Evolutionary conservation across 768 basidiomycete genomes (phyloP), one percentile per base, ranked within the genome.

Genomic region (Kockovaella imperatae): DNA sequence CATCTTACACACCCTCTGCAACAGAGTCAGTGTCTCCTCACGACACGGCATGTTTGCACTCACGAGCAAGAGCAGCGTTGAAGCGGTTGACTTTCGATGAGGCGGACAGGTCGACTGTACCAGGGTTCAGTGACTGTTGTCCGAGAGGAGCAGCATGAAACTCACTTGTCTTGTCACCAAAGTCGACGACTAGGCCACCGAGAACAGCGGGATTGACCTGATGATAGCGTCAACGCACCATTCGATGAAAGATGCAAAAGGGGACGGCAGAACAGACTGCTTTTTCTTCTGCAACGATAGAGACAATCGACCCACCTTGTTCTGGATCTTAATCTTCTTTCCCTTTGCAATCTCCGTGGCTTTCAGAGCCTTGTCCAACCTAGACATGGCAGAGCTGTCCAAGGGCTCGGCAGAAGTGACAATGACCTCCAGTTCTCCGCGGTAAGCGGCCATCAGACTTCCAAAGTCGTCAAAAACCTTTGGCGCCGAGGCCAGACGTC

Each of bases 181-280:
- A 89, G 75, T 99, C 95, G 41, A 99, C 83, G 52, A 96, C 78
- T 50, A 97, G 72, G 42, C 95, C 95, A 49, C 93, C 95, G 54
- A 97, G 74, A 49, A 96, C 76, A n/a, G 80, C 75, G 35, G 89
- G 82, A 77, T 96, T 90, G 66, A 96, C 85, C 89, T 93, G 52
- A 25, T 53, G 29, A 45, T 20, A 28, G 35, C 45, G 26, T 43
- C 42, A 59, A 45, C 54, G 34, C 1, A 14, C n/a, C n/a, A n/a
- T n/a, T n/a, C n/a, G n/a, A n/a, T n/a, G n/a, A n/a, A n/a, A n/a
- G n/a, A n/a, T n/a, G n/a, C n/a, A n/a, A n/a, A n/a, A n/a, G n/a
- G n/a, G n/a, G n/a, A n/a, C n/a, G n/a, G n/a, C n/a, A n/a, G n/a
- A n/a, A n/a, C n/a, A n/a, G n/a, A n/a, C n/a, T n/a, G n/a, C n/a